Evolutionary conservation across 805 yeast genomes (phyloP), one percentile per base, ranked within the genome.

Genomic region (Vanderwaltozyma verrucispora): DNA sequence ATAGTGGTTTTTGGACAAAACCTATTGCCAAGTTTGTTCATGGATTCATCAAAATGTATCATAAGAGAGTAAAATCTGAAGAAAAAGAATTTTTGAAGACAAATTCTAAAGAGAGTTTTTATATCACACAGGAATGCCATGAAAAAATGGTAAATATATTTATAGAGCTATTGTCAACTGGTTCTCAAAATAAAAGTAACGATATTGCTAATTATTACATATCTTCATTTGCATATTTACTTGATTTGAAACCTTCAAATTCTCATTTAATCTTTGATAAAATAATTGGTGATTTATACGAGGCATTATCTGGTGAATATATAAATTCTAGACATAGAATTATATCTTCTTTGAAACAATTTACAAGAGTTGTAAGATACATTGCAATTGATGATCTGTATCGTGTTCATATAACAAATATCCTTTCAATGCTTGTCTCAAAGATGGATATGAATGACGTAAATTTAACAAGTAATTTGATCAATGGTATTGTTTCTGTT

Each of bases 391-490:
- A 73, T 2, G 80, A 80, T 1, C 58, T 75, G 2, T 85, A 72
- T 53, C 65, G 95, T 30, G 76, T 84, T 11, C 98, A 92, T 50
- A 63, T 86, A 11, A 75, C 94, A 0, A 73, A 94, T 37, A 64
- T 92, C n/a, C 54, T 88, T 28, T 72, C 77, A 20, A 67, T 85
- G 56, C 63, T 79, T 2, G 56, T 87, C 7, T 83, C 86, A 0
- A 95, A 92, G 23, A 76, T 92, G 21, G 97, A 92, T 54, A 74
- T 88, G 1, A 92, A 88, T 54, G 98, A 92, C 57, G 68, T 86
- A 34, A 68, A 67, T 11, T 74, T 88, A 52, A 79, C 95, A 0
- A 67, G 77, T 13, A 70, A 75, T 36, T 72, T 94, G 0, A 60
- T 88, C 30, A 72, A 77, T 40, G 69, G 82, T 16, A 70, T 92